Evolutionary conservation across 441 rosid species (phyloP), one percentile per base, ranked within the genome.

Genomic region (Mallotus repandus): DNA sequence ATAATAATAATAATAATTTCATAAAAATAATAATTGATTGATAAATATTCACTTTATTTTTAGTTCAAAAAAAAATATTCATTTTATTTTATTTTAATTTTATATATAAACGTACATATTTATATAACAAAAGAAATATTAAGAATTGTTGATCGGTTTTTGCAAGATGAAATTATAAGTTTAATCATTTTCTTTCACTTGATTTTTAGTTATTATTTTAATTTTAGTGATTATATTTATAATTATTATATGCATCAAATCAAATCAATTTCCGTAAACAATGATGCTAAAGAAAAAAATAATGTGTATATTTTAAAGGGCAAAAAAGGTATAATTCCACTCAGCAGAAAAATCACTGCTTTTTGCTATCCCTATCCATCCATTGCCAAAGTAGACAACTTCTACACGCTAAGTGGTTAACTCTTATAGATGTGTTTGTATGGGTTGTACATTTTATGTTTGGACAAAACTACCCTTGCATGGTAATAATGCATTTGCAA

Each of bases 371-470:
- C 62, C 83, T 16, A 60, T 80, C 84, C 69, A 75, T 67, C 76
- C 69, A 71, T 68, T 19, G 48, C 70, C 63, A 22, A 53, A 77
- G 84, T 66, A 70, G 78, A 48, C 86, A 81, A 80, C 74, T 83
- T 71, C 77, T 13, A 74, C 92, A 85, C 87, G 90, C 81, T 22
- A 86, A 71, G 57, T 82, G 65, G 74, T 80, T 72, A 75, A 70
- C 76, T 71, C 59, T 21, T 21, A 35, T 35, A 5, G 4, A 35
- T 68, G 54, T 38, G 63, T 67, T 57, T 65, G 70, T 71, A 75
- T 78, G 71, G 73, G 76, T 64, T 76, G 76, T 74, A 60, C 41
- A 18, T 46, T 50, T 22, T 29, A 0, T 48, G 46, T 9, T 72
- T 74, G 66, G 82, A 81, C 88, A 58, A 79, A 81, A 82, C 57